These are phyloP conservation scores for Boechera retrofracta DNA, from an alignment of 345 rosid species.

Conservation along the genomic window DNA sequence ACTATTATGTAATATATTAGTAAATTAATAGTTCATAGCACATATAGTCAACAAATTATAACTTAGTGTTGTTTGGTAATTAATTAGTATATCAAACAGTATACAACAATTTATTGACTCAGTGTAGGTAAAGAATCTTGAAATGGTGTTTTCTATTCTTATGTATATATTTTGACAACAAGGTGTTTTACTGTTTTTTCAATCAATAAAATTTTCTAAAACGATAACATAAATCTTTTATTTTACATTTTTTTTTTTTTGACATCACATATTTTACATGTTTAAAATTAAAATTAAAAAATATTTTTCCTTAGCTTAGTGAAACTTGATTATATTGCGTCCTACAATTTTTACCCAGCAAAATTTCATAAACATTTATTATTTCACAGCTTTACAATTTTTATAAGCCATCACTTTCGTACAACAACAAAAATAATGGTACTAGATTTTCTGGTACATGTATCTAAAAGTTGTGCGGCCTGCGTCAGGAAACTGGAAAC, in stretches of 20 bases:
- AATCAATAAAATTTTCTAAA: neutral
- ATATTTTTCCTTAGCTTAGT: neutral
- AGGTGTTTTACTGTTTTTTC: neutral
- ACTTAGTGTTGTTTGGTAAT: neutral
- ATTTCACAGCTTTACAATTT: neutral
- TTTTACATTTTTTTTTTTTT: no score
- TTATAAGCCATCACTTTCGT: conserved; percentile 22
- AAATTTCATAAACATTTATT: neutral
- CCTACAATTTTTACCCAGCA: neutral
- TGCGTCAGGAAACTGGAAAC: conserved; percentile 8
- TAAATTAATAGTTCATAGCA: neutral
- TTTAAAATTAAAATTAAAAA: neutral
- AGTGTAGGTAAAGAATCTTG: neutral
- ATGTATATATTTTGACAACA: neutral
- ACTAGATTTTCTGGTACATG: conserved; percentile 31
- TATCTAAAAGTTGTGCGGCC: conserved; percentile 19
- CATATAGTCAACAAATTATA: neutral
- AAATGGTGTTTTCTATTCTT: neutral
- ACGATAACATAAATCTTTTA: neutral
- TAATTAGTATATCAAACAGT: neutral
- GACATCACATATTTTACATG: neutral
- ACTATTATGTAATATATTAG: no score
- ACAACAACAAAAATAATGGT: neutral
- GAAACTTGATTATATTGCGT: neutral
- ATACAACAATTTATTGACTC: neutral